Conservation (phyloP, 2,329 filamentous ascomycete species). For the Epichloe bromicola region DNA sequence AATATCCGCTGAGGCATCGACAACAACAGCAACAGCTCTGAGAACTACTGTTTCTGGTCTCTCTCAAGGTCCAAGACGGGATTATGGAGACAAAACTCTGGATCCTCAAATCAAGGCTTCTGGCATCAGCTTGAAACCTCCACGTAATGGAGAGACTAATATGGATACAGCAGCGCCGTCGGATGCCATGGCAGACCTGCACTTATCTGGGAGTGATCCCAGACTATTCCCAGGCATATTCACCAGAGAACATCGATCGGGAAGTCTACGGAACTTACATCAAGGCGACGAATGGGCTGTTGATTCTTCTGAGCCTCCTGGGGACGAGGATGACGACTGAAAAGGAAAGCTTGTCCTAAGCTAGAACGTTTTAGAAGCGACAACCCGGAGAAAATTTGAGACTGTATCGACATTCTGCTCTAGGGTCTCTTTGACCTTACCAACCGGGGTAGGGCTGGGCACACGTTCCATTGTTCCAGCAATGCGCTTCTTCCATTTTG, state of each 20-base stretch:
- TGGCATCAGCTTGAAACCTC: not conserved
- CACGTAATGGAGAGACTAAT: not conserved
- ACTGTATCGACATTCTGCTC: no score
- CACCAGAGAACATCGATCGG: constrained; percentile 31
- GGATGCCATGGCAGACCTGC: constrained; percentile 28
- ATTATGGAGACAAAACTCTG: not conserved
- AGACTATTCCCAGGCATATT: constrained; percentile 62
- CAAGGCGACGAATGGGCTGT: constrained; percentile 13
- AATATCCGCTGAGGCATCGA: not conserved
- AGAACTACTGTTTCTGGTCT: not conserved
- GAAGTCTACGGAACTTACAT: constrained; percentile 23
- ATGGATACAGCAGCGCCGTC: constrained; percentile 25
- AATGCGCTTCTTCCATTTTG: no score
- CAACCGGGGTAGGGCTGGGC: no score
- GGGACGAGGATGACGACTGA: constrained; percentile 8
- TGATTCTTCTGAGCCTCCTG: constrained; percentile 8
- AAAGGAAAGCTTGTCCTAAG: not conserved
- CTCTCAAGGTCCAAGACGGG: not conserved
- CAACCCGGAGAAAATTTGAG: no score
- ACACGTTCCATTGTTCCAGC: no score
- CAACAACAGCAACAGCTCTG: not conserved
- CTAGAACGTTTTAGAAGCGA: no score
- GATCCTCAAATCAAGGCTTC: not conserved
- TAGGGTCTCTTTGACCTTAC: no score
- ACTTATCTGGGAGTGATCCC: constrained; percentile 48